Base-by-base conservation (phyloP, 768 basidiomycete species). In the Dacryopinax primogenitus region DNA sequence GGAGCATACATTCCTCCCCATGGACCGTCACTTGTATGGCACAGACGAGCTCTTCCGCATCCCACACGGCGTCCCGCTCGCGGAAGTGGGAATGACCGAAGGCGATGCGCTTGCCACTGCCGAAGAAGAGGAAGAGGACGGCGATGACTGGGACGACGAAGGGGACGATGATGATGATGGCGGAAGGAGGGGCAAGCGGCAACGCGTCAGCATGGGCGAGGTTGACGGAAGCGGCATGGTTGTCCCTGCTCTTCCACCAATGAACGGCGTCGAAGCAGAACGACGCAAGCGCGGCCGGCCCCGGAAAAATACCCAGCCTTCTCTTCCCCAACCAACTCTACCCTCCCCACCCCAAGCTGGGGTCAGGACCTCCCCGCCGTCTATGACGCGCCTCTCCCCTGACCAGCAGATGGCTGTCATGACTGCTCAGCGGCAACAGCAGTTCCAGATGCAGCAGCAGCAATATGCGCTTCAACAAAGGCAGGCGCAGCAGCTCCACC, bases 211-310 rank as follows among this genome's bases (percentile, higher is more conserved):
- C 58, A 21, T 75, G n/a, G 69, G 70, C 16, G 73, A 76, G 69
- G 79, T 68, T 45, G 51, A 74, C 70, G 80, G 82, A 69, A 84
- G 83, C 71, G 78, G 80, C 64, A 47, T 36, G 68, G 34, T 71
- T 68, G 63, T 71, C 33, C 63, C 75, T 62, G 66, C 77, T 71
- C 73, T 72, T 7, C 72, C 64, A 11, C 70, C 72, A 71, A 70
- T 73, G 33, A 75, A 68, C 72, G 67, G 70, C 6, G 73, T 71
- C 66, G 58, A 69, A 44, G 68, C 74, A 37, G 41, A 89, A 77
- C 92, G 90, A 78, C 80, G 89, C 69, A 92, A 92, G 77, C 82
- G 90, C 7, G 90, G 90, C 15, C 77, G 90, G 33, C 90, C 90
- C 16, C 81, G 88, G 70, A 92, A 92, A 76, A 58, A 58, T 30